Percentiles rank a stretch among this genome's conserved stretches.
phyloP scores from a whole-genome alignment of 352 stramenopile species.

The Globisporangium orthogonon region DNA sequence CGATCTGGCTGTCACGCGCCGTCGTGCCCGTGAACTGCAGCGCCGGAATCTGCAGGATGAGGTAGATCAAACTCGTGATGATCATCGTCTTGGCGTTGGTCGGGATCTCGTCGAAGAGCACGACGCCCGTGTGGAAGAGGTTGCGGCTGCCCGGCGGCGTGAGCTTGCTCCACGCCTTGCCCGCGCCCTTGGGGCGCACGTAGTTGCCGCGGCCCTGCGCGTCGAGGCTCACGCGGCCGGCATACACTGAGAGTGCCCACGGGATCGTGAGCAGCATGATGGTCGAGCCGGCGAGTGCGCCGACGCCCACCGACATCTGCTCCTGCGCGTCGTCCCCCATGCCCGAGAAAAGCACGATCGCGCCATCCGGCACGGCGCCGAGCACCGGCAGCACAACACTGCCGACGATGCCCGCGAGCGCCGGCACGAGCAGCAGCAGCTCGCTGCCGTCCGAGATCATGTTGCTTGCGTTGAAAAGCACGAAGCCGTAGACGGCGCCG shows the following conservation, averaged over 20 bases:
- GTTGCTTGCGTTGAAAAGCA: constrained; percentile 96
- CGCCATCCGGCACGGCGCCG: constrained; percentile 95
- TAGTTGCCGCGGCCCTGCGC: constrained; percentile 83
- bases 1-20: constrained; percentile 50
- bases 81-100: constrained; percentile 91
- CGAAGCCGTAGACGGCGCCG: constrained; percentile 93
- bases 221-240: constrained; percentile 93
- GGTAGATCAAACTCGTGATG: constrained; percentile 91
- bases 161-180: constrained; percentile 74
- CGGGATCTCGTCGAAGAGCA: constrained; percentile 84
- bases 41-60: constrained; percentile 93
- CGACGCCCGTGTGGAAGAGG: constrained; percentile 66
- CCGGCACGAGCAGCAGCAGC: constrained; percentile 94
- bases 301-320: constrained; percentile 95
- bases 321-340: constrained; percentile 92
- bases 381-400: constrained; percentile 96
- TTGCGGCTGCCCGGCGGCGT: constrained; percentile 69
- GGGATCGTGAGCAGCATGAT: constrained; percentile 99
- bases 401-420: constrained; percentile 93
- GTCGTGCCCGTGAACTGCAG: constrained; percentile 84
- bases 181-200: constrained; percentile 61
- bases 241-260: constrained; percentile 91
- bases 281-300: constrained; percentile 96
- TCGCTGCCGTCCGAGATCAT: constrained; percentile 98
- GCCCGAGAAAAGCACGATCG: constrained; percentile 97